Evolutionary conservation across 176 grass and related monocot genomes (phyloP).

Genomic region (Dendrocalamus sinicus): DNA sequence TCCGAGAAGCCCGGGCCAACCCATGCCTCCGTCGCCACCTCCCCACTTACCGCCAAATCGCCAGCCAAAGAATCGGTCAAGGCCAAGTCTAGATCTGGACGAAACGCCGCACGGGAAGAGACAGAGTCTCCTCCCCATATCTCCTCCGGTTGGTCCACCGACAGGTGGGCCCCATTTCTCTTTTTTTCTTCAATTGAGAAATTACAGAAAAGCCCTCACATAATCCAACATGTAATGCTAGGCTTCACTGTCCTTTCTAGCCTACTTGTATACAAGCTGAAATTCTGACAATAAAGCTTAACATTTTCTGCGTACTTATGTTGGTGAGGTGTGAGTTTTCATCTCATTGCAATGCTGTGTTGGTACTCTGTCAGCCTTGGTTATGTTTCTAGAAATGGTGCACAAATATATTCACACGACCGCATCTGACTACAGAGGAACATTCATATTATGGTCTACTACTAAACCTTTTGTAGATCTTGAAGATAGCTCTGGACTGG

Average conservation of each 20-base stretch:
- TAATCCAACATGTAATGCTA: conserved; percentile 3
- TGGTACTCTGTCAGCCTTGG: neutral
- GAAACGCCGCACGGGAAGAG: no score
- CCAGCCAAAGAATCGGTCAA: rapidly evolving
- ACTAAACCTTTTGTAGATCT: neutral
- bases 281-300: conserved; percentile 33
- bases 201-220: no score
- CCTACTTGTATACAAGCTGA: conserved; percentile 50
- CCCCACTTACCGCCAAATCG: no score
- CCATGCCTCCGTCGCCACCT: no score
- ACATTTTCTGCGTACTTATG: neutral
- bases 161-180: no score
- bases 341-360: neutral
- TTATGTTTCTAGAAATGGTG: conserved; percentile 1
- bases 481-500: neutral
- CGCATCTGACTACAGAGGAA: neutral
- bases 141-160: no score
- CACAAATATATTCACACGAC: neutral
- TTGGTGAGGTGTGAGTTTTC: neutral
- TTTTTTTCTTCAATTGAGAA: no score
- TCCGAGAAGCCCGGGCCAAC: no score
- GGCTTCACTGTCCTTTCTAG: conserved; percentile 42
- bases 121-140: no score
- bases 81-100: no score
- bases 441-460: neutral